A percentile compares a stretch with the other conserved stretches of the same genome.
Conservation (phyloP, 257 asterid species). For the Voacanga thouarsii region DNA sequence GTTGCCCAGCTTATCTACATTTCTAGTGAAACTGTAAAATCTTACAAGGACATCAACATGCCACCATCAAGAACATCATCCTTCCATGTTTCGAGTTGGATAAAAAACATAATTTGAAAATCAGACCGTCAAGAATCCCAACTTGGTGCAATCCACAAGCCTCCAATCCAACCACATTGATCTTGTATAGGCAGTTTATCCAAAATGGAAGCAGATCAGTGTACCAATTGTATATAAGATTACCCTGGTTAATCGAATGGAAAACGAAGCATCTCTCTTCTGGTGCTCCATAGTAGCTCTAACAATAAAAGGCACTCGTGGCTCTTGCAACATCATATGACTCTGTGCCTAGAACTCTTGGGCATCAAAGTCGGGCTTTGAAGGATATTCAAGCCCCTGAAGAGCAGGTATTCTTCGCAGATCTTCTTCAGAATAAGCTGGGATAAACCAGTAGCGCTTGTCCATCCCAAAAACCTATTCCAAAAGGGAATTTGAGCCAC, state of each 20-base stretch:
- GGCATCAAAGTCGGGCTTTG: constrained; percentile 50
- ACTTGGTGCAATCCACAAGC: not conserved
- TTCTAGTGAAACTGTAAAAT: constrained; percentile 12
- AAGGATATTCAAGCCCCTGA: constrained; percentile 66
- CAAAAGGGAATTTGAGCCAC: not conserved
- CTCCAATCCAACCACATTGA: constrained; percentile 7
- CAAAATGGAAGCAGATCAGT: not conserved
- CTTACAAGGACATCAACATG: constrained; percentile 17
- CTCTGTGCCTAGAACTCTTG: constrained; percentile 34
- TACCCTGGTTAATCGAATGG: constrained; percentile 4
- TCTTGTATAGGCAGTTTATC: not conserved
- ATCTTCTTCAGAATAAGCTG: constrained; percentile 61
- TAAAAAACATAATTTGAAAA: constrained; percentile 6
- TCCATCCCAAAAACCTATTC: constrained; percentile 61
- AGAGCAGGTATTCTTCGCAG: constrained; percentile 60
- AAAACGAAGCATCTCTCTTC: constrained; percentile 2
- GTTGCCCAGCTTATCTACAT: constrained; percentile 23
- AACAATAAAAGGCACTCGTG: not conserved
- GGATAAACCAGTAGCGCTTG: constrained; percentile 55
- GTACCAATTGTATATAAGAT: constrained; percentile 6
- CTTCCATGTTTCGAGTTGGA: constrained; percentile 9
- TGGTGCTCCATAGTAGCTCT: constrained; percentile 14
- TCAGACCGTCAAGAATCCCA: constrained; percentile 11
- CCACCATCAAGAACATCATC: not conserved
- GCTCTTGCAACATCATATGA: not conserved